Evolutionary conservation across 2,329 filamentous ascomycete genomes (phyloP).

Genomic region (Fusarium penzigii): DNA sequence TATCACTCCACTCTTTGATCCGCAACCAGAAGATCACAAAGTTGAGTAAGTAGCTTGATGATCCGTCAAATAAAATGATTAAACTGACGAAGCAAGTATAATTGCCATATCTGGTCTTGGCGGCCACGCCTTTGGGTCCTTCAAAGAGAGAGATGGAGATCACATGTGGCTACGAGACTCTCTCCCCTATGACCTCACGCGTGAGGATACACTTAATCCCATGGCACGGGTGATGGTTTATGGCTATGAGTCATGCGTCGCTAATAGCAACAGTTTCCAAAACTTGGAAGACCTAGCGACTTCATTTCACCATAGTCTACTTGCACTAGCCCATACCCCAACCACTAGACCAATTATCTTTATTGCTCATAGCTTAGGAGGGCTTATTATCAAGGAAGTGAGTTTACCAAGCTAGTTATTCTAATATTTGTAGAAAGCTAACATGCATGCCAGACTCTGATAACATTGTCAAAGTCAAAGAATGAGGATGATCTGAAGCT

Average conservation of each 20-base stretch:
- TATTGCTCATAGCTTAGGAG: constrained; percentile 9
- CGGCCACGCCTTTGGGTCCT: constrained; percentile 32
- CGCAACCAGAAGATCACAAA: constrained; percentile 1
- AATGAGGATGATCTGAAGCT: not conserved
- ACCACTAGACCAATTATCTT: constrained; percentile 5
- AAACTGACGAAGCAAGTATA: constrained; percentile 10
- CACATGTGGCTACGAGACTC: constrained; percentile 34
- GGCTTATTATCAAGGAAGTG: constrained; percentile 7
- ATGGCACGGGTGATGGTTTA: constrained; percentile 27
- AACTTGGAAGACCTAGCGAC: constrained; percentile 5
- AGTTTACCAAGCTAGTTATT: no score
- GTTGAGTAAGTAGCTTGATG: constrained; percentile 3
- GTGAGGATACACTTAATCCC: not conserved
- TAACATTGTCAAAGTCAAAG: constrained; percentile 3
- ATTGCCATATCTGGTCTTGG: constrained; percentile 23
- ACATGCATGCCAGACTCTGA: constrained; percentile 3
- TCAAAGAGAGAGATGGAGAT: constrained; percentile 25
- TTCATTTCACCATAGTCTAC: constrained; percentile 1
- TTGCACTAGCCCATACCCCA: not conserved
- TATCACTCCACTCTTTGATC: constrained; percentile 4
- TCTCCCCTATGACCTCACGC: constrained; percentile 23
- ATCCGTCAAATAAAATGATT: no score
- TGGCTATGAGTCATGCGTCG: constrained; percentile 26
- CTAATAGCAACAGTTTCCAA: constrained; percentile 15
- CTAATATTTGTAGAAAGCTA: no score